Conservation (phyloP, 345 rosid species). For the Ceriops decandra region DNA sequence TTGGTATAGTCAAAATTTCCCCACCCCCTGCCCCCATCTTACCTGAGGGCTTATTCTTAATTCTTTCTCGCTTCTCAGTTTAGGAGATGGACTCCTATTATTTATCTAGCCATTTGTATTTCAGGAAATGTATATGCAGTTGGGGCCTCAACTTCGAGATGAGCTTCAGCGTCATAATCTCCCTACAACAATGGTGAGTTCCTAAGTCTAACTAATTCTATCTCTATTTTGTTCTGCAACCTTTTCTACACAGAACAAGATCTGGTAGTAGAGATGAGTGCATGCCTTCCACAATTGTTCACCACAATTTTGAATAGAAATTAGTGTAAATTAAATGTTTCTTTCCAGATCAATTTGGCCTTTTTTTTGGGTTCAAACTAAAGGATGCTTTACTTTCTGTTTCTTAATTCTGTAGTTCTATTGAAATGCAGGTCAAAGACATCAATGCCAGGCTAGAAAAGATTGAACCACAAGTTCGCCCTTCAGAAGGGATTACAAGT, state of each 20-base stretch:
- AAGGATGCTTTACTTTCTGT: neutral
- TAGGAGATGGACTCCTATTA: neutral
- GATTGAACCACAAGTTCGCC: constrained; percentile 70
- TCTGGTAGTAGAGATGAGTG: neutral
- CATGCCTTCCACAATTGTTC: neutral
- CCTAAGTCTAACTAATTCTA: constrained; percentile 13
- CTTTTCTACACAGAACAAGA: neutral
- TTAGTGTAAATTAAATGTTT: neutral
- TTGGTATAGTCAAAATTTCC: neutral
- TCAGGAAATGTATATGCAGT: constrained; percentile 93
- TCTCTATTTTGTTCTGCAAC: constrained; percentile 4
- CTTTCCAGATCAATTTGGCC: neutral
- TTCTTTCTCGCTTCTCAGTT: neutral
- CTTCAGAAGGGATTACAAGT: constrained; percentile 53
- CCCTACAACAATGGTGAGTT: constrained; percentile 71
- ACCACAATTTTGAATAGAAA: constrained; percentile 2
- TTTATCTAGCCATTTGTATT: constrained; percentile 21
- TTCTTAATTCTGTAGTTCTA: constrained; percentile 1
- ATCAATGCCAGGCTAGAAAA: constrained; percentile 93
- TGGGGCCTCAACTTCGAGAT: constrained; percentile 90
- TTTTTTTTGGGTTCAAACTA: neutral
- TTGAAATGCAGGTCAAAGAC: constrained; percentile 73
- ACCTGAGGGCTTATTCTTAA: neutral
- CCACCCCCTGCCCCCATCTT: too few relatives aligned
- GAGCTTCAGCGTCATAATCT: constrained; percentile 95